Base-by-base conservation (phyloP, 2,329 filamentous ascomycete species). In the Trichoderma brevicompactum region DNA sequence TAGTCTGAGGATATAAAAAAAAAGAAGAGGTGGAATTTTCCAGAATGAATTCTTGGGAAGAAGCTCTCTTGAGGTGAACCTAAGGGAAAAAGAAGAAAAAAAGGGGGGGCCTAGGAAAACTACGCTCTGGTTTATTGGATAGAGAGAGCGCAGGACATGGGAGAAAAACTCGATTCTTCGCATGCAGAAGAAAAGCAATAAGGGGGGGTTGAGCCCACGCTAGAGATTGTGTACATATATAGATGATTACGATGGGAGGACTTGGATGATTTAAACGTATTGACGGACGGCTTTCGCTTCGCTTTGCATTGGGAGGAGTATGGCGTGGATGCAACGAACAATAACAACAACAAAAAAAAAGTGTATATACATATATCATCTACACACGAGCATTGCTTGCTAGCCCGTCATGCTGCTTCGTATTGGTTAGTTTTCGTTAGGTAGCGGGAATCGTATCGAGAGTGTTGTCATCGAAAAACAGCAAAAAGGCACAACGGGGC, bases 261-360 rank as follows among this genome's bases (percentile, higher is more conserved):
- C n/a, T 38, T 23, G 17, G 55, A 46, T 36, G 32, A 48, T 28
- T 36, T 19, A 59, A 46, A 36, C 17, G 55, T 48, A 15, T 40
- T 28, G 32, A 53, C 10, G 50, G 50, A 40, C 32, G 50, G n/a
- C n/a, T 46, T 56, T 32, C 15, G 23, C 23, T 46, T 58, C 34
- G 28, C 43, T 28, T 52, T 43, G 46, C 56, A 58, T 58, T 49
- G 44, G 46, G 53, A 50, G 46, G 52, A 65, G 34, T 50, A 58
- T 34, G 34, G 55, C 17, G 32, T 3, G 46, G 44, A 43, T 15
- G 52, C 17, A 55, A 55, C 28, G 41, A 19, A 12, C 6, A 10
- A 53, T 12, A 36, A 53, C n/a, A 13, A 44, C 7, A n/a, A 7
- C 5, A 17, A 7, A 32, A 41, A n/a, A 34, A 34, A 19, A 28